Evolutionary conservation across 2,329 filamentous ascomycete species (phyloP).

Genomic region (Colletotrichum destructivum): DNA sequence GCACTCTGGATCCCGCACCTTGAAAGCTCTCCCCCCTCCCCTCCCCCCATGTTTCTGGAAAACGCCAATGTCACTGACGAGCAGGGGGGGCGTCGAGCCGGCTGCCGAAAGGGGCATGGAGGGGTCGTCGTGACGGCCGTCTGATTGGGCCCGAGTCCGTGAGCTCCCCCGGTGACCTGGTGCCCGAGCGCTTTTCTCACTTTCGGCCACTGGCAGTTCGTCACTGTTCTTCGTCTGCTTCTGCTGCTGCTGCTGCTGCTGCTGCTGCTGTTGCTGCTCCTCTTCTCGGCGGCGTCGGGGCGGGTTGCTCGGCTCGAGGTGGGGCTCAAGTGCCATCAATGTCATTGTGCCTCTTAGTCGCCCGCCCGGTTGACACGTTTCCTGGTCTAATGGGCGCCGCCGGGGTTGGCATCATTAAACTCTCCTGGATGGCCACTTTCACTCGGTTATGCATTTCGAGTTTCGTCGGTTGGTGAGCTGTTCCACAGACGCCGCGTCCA

Average conservation of each 20-base stretch:
- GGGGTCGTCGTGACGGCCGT: constrained; percentile 5
- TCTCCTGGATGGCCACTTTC: not conserved
- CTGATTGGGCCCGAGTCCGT: constrained; percentile 7
- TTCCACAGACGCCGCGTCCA: too few relatives aligned
- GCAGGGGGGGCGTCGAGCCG: not conserved
- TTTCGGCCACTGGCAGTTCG: too few relatives aligned
- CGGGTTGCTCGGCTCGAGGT: constrained; percentile 33
- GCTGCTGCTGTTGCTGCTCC: not conserved
- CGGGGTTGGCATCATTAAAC: too few relatives aligned
- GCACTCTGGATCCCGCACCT: not conserved
- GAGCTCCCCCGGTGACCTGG: not conserved
- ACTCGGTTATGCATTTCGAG: too few relatives aligned
- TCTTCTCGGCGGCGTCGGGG: constrained; percentile 33
- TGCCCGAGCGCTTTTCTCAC: not conserved
- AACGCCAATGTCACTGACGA: not conserved
- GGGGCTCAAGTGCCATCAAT: constrained; percentile 3
- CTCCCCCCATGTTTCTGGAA: too few relatives aligned
- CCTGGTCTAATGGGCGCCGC: too few relatives aligned
- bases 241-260: too few relatives aligned
- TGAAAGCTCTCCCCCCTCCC: too few relatives aligned
- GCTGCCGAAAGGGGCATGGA: constrained; percentile 19
- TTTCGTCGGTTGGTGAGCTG: not conserved
- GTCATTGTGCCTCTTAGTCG: not conserved
- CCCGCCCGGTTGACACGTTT: too few relatives aligned
- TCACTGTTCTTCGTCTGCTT: too few relatives aligned